Percentiles rank a stretch among this genome's conserved stretches.
These are phyloP conservation scores for Candida khao-thaluensis DNA, from an alignment of 805 yeast genomes.

Conservation along the genomic window DNA sequence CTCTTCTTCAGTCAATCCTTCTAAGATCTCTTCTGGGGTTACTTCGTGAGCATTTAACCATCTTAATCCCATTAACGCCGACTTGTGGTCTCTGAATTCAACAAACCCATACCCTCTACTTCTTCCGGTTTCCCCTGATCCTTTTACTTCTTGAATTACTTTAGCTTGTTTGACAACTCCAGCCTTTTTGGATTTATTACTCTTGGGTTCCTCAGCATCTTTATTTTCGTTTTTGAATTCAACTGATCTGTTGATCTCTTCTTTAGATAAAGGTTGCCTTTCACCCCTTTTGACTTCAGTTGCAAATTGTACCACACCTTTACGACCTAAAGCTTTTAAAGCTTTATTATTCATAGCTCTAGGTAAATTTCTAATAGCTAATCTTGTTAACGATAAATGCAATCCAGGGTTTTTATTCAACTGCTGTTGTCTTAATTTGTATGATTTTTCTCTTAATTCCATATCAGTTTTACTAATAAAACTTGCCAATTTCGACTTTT, in stretches of 20 bases:
- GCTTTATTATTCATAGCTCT: constrained; percentile 88
- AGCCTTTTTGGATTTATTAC: constrained; percentile 65
- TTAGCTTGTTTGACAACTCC: constrained; percentile 95
- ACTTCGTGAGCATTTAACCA: constrained; percentile 96
- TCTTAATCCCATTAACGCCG: constrained; percentile 93
- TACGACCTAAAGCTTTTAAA: constrained; percentile 87
- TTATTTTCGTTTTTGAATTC: constrained; percentile 54
- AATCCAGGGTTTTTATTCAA: constrained; percentile 85
- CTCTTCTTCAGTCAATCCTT: constrained; percentile 71
- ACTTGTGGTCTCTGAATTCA: constrained; percentile 87
- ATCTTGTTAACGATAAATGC: constrained; percentile 90
- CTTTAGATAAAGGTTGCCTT: constrained; percentile 86
- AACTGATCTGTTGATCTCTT: constrained; percentile 79
- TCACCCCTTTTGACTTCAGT: constrained; percentile 71
- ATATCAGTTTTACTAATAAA: constrained; percentile 68
- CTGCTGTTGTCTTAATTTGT: constrained; percentile 82
- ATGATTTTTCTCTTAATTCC: constrained; percentile 86
- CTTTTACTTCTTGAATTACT: constrained; percentile 89
- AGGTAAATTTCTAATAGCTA: constrained; percentile 92
- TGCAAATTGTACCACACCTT: constrained; percentile 93
- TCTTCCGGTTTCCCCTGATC: constrained; percentile 82
- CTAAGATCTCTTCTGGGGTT: constrained; percentile 62
- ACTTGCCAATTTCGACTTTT: constrained; percentile 75
- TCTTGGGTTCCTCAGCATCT: constrained; percentile 29
- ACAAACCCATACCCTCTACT: constrained; percentile 96